Evolutionary conservation across 371 early-diverging fungal genomes (phyloP), one percentile per base, ranked within the genome.

Genomic region (Lichtheimia corymbifera): DNA sequence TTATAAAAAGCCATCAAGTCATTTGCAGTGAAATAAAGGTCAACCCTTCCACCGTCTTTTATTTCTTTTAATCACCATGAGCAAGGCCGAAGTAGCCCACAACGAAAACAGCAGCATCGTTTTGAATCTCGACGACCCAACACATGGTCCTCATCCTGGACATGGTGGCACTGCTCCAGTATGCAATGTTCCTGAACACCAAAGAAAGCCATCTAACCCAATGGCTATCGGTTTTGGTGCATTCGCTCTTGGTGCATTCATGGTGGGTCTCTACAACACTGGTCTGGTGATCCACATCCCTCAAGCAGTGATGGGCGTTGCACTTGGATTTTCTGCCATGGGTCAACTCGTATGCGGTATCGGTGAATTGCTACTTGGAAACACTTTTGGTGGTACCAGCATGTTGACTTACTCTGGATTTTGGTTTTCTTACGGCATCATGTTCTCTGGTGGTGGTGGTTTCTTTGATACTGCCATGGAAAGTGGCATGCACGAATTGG

Each of bases 371-470:
- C 24, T 67, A 6, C 63, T 61, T 14, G 70, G 70, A 22, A 67
- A 75, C 50, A 58, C 67, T 12, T 72, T 65, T 50, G 42, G 52
- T 51, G 75, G 65, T 12, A 62, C 67, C 13, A 50, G 66, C 7
- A 64, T 75, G 28, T 17, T 57, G 13, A 67, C 70, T n/a, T 72
- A 65, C 53, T 56, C 68, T 35, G 65, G 75, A n/a, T 75, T 75
- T 55, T 75, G 61, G 40, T 63, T 75, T n/a, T 50, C 75, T 3
- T 75, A 67, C 27, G 70, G 70, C 41, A 67, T 72, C 27, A 66
- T 75, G 70, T 64, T 75, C 50, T 30, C 55, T 18, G 63, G 63
- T 17, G 18, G 51, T 6, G 49, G 64, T 15, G 75, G 72, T 7
- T 66, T 72, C 20, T 41, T 72, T 22, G 62, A 52, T 3, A 53